Evolutionary conservation across 2,329 filamentous ascomycete genomes (phyloP).

Genomic region (Raffaelea albimanens): DNA sequence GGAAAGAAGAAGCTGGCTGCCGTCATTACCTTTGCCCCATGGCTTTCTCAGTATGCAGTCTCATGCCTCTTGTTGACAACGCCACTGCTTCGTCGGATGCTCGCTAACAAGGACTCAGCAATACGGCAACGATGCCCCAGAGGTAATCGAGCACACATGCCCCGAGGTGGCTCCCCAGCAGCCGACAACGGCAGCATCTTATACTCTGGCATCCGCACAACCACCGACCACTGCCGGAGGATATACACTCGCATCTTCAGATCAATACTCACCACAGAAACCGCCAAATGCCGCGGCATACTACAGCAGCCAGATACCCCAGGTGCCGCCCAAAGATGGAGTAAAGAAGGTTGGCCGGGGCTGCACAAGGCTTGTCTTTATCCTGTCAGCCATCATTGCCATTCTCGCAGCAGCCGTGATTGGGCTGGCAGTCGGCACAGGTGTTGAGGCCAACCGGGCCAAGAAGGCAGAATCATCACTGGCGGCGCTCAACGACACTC

Average conservation of each 20-base stretch:
- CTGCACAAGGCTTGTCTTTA: slow-evolving; percentile 28
- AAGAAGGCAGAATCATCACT: slow-evolving; percentile 20
- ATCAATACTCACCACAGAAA: too few relatives aligned
- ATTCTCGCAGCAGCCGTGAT: slow-evolving; percentile 30
- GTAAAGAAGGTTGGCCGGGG: slow-evolving; percentile 11
- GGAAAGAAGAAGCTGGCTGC: too few relatives aligned
- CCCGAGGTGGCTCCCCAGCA: not conserved
- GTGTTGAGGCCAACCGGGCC: slow-evolving; percentile 29
- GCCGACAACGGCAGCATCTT: not conserved
- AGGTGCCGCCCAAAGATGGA: not conserved
- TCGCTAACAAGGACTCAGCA: too few relatives aligned
- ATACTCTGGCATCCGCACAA: not conserved
- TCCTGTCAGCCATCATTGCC: slow-evolving; percentile 30
- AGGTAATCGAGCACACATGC: not conserved
- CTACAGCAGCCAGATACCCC: too few relatives aligned
- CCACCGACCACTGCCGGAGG: not conserved
- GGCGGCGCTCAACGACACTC: slow-evolving; percentile 14
- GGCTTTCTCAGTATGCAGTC: too few relatives aligned
- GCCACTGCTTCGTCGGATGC: too few relatives aligned
- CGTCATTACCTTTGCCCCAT: too few relatives aligned
- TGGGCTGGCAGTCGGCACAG: slow-evolving; percentile 34
- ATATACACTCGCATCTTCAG: not conserved
- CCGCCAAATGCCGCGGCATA: too few relatives aligned
- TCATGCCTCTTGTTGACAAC: too few relatives aligned
- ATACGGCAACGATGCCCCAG: not conserved